Percentiles rank a stretch among this genome's conserved stretches.
Evolutionary conservation across 1,284 basidiomycete species (phyloP).

Genomic region (Trichosporon asahii): DNA sequence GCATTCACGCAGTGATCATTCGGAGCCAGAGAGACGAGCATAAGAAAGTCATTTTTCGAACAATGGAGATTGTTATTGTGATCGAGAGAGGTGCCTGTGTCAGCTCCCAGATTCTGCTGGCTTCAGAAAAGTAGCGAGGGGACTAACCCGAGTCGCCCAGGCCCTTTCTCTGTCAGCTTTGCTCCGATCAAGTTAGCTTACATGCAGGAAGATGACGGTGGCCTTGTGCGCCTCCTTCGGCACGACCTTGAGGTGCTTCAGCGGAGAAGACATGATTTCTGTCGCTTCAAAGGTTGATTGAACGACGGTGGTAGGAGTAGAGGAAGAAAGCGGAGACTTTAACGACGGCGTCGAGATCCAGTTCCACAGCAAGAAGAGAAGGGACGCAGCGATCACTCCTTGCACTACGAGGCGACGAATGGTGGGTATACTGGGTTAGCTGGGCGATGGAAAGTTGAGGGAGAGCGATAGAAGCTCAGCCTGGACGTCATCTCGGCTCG

Average conservation of each 20-base stretch:
- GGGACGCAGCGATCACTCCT: not conserved
- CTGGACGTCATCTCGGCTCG: not conserved
- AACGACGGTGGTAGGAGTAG: too few relatives aligned
- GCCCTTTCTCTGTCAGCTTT: constrained; percentile 28
- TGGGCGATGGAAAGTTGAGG: not conserved
- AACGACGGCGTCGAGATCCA: not conserved
- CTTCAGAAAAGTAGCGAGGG: too few relatives aligned
- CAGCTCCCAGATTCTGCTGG: too few relatives aligned
- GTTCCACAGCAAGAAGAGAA: constrained; percentile 1
- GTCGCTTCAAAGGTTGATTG: not conserved
- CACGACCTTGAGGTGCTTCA: constrained; percentile 48
- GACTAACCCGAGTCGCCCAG: constrained; percentile 45
- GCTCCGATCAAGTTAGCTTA: constrained; percentile 50
- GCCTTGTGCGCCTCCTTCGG: constrained; percentile 63
- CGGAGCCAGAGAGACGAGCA: not conserved
- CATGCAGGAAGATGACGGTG: constrained; percentile 84
- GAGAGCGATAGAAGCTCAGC: not conserved
- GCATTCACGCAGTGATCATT: too few relatives aligned
- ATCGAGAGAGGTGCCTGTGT: not conserved
- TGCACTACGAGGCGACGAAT: not conserved
- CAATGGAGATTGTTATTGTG: not conserved
- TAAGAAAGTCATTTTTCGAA: too few relatives aligned
- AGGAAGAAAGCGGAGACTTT: not conserved
- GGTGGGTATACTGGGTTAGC: not conserved
- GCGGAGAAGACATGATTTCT: constrained; percentile 27